Conservation (phyloP, 805 yeast species). For the Kodamaea nitidulidarum region DNA sequence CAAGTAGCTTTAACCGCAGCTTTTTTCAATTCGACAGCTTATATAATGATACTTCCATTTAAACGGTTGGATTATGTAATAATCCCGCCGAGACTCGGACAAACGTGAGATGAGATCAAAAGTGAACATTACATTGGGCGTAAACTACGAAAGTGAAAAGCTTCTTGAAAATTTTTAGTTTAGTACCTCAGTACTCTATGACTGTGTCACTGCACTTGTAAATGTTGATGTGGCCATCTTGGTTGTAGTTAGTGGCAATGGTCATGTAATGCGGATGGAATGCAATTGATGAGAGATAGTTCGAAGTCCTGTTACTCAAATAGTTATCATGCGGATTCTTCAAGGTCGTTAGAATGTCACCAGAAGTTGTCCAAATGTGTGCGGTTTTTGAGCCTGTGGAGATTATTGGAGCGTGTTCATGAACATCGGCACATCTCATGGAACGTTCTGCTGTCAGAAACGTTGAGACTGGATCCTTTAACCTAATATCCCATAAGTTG, state of each 20-base stretch:
- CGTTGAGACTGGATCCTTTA: conserved; percentile 62
- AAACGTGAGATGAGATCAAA: no score
- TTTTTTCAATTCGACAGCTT: background rate
- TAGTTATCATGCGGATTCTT: conserved; percentile 45
- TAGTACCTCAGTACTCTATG: conserved; percentile 25
- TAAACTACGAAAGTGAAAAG: no score
- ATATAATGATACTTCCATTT: background rate
- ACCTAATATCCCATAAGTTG: conserved; percentile 86
- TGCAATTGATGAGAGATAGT: conserved; percentile 60
- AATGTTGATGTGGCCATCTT: conserved; percentile 66
- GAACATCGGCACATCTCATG: conserved; percentile 69
- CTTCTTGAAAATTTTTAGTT: no score
- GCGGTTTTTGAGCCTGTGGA: conserved; percentile 82
- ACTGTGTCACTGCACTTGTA: conserved; percentile 42
- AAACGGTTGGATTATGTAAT: background rate
- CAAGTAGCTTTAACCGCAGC: background rate
- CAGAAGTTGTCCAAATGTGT: conserved; percentile 81
- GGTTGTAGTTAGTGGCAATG: conserved; percentile 79
- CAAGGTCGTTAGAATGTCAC: conserved; percentile 64
- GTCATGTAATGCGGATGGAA: conserved; percentile 96
- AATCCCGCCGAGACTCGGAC: background rate
- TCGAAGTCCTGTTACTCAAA: conserved; percentile 43
- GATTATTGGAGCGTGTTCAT: conserved; percentile 94
- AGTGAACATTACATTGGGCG: no score
- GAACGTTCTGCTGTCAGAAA: conserved; percentile 51